Evolutionary conservation across 176 grass and related monocot species (phyloP).

Genomic region (Avena sativa): DNA sequence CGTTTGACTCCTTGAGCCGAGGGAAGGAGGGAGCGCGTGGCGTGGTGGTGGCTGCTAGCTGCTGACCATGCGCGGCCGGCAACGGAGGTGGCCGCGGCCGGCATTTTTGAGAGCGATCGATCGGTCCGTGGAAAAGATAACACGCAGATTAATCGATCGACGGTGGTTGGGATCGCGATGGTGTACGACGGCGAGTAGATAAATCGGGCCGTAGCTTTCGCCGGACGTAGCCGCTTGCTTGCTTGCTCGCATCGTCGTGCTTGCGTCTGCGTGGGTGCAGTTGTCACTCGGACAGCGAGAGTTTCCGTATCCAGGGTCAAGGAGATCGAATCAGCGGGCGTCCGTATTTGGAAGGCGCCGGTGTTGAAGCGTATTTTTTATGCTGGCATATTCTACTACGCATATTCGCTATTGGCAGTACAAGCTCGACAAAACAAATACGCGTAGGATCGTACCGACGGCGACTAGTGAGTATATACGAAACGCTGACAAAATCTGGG

Average conservation of each 20-base stretch:
- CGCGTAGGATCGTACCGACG: too few species aligned
- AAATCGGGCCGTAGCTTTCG: neutral
- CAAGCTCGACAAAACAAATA: neutral
- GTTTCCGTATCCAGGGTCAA: conserved; percentile 1
- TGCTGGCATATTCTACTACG: neutral
- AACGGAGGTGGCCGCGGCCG: conserved; percentile 44
- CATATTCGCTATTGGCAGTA: neutral
- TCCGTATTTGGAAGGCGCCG: neutral
- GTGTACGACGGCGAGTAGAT: neutral
- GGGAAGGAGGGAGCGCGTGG: neutral
- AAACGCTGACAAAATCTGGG: neutral
- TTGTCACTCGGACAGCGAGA: conserved; percentile 1
- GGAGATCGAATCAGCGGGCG: neutral
- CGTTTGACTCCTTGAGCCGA: conserved; percentile 19
- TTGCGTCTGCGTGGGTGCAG: neutral
- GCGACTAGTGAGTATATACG: neutral
- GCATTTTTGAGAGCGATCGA: conserved; percentile 43
- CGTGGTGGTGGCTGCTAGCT: conserved; percentile 24
- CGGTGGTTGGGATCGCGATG: neutral
- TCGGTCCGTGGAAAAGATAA: neutral
- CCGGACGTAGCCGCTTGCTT: neutral
- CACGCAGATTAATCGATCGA: neutral
- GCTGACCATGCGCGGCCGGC: conserved; percentile 49
- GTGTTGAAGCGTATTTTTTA: neutral
- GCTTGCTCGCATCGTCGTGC: conserved; percentile 6